A percentile compares a stretch with the other conserved stretches of the same genome.
phyloP scores from a whole-genome alignment of 108 stramenopile genomes.

The Fistulifera pelliculosa region DNA sequence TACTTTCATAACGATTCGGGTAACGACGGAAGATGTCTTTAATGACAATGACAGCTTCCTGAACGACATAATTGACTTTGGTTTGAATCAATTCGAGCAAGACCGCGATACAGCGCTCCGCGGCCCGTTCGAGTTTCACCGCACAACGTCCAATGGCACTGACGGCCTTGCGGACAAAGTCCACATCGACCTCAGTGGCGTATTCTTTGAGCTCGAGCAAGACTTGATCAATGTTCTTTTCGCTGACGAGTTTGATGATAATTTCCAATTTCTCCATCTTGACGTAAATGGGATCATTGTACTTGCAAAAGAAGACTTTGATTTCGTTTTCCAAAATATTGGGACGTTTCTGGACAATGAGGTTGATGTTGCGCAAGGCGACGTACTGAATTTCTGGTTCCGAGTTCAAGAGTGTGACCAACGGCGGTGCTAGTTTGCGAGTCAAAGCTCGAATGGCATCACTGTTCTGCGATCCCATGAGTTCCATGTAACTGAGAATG shows the following conservation, averaged over 20 bases:
- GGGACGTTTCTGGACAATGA: conserved; percentile 97
- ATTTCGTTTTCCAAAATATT: conserved; percentile 95
- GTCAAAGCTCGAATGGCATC: conserved; percentile 81
- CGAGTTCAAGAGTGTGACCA: conserved; percentile 94
- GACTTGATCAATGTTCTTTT: conserved; percentile 97
- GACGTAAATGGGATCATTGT: conserved; percentile 99
- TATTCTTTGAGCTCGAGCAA: conserved; percentile 98
- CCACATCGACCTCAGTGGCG: conserved; percentile 97
- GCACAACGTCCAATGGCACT: conserved; percentile 97
- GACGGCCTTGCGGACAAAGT: conserved; percentile 97
- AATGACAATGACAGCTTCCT: conserved; percentile 98
- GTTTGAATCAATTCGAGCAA: conserved; percentile 98
- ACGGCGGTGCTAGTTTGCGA: conserved; percentile 95
- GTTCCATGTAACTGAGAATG: conserved; percentile 92
- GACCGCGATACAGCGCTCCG: conserved; percentile 97
- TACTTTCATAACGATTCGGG: conserved; percentile 95
- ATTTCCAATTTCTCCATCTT: conserved; percentile 99
- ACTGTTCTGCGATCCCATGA: conserved; percentile 58
- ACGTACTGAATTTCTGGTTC: conserved; percentile 99
- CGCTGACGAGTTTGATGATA: conserved; percentile 95
- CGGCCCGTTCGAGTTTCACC: conserved; percentile 96
- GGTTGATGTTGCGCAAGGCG: conserved; percentile 97
- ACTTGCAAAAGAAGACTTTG: conserved; percentile 99
- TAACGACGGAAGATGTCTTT: conserved; percentile 99
- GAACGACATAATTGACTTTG: conserved; percentile 98